A percentile compares a stretch with the other conserved stretches of the same genome.
phyloP scores from a whole-genome alignment of 2,329 filamentous ascomycete genomes.

The Didymella pinodella region DNA sequence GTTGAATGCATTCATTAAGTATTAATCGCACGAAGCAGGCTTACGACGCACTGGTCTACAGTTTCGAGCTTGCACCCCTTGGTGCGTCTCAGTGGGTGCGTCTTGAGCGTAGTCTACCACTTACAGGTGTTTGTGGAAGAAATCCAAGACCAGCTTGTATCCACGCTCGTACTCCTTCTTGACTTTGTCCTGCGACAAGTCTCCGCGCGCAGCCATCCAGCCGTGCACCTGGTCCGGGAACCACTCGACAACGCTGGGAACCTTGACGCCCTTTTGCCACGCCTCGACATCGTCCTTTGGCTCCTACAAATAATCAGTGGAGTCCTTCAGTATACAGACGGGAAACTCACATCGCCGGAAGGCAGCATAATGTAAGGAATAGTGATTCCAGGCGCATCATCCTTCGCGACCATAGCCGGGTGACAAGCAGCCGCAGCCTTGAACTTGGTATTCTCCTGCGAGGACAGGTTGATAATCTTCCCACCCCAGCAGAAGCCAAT shows the following conservation, averaged over 20 bases:
- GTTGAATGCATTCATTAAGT: not conserved
- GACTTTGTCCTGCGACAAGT: slow-evolving; percentile 58
- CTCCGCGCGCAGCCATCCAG: slow-evolving; percentile 56
- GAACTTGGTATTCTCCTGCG: slow-evolving; percentile 61
- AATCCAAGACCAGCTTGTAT: slow-evolving; percentile 59
- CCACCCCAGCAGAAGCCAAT: slow-evolving; percentile 69
- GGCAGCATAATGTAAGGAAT: slow-evolving; percentile 67
- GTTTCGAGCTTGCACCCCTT: slow-evolving; percentile 31
- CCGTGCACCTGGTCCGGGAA: slow-evolving; percentile 58
- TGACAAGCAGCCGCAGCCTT: slow-evolving; percentile 65
- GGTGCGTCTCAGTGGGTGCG: slow-evolving; percentile 25
- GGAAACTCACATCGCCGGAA: slow-evolving; percentile 54
- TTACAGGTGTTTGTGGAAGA: slow-evolving; percentile 63
- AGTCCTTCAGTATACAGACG: not conserved
- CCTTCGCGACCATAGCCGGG: slow-evolving; percentile 67
- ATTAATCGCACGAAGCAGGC: not conserved
- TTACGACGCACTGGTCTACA: slow-evolving; percentile 11
- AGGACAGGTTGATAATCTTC: slow-evolving; percentile 64
- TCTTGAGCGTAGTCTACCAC: slow-evolving; percentile 26
- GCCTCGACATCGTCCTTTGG: slow-evolving; percentile 59
- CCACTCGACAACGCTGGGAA: slow-evolving; percentile 58
- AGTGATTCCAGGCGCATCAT: slow-evolving; percentile 63
- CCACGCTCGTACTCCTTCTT: slow-evolving; percentile 60
- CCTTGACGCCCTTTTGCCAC: slow-evolving; percentile 59
- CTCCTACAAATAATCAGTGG: slow-evolving; percentile 49